Conservation (phyloP, 116 monocot genomes). For the Iris pallida region DNA sequence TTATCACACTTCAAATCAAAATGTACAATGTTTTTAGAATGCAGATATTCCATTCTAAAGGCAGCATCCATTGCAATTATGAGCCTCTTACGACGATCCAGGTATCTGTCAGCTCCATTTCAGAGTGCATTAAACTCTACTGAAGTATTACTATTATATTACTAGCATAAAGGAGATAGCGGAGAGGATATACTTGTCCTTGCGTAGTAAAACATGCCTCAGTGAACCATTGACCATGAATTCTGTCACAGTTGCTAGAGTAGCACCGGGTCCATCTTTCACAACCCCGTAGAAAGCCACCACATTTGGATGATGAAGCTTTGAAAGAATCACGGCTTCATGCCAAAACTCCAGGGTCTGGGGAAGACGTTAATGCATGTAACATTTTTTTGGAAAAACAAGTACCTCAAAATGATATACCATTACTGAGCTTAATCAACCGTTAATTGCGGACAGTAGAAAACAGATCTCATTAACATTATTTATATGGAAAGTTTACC, state of each 20-base stretch:
- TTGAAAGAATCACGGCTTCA: constrained; percentile 97
- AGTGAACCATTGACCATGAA: constrained; percentile 99
- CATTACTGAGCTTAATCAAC: not conserved
- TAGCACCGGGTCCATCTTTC: constrained; percentile 82
- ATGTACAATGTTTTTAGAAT: constrained; percentile 95
- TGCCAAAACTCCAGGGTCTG: constrained; percentile 95
- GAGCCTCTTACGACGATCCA: constrained; percentile 79
- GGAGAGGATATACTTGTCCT: constrained; percentile 58
- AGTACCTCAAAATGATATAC: not conserved
- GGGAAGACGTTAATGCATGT: not conserved
- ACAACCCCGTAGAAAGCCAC: constrained; percentile 98
- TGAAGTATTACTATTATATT: not conserved
- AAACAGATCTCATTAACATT: not conserved
- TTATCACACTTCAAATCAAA: constrained; percentile 99
- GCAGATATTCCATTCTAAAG: constrained; percentile 97
- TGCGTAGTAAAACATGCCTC: constrained; percentile 73
- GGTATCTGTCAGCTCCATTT: constrained; percentile 45
- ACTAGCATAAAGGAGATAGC: not conserved
- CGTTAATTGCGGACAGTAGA: not conserved
- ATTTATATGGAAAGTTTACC: constrained; percentile 33
- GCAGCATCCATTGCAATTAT: constrained; percentile 99
- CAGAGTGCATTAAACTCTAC: not conserved
- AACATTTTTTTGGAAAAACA: not conserved
- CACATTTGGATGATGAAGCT: constrained; percentile 98
- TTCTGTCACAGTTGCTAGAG: constrained; percentile 90